A percentile compares a stretch with the other conserved stretches of the same genome.
Conservation (phyloP, 371 early-diverging fungal genomes). For the Zancudomyces culisetae region DNA sequence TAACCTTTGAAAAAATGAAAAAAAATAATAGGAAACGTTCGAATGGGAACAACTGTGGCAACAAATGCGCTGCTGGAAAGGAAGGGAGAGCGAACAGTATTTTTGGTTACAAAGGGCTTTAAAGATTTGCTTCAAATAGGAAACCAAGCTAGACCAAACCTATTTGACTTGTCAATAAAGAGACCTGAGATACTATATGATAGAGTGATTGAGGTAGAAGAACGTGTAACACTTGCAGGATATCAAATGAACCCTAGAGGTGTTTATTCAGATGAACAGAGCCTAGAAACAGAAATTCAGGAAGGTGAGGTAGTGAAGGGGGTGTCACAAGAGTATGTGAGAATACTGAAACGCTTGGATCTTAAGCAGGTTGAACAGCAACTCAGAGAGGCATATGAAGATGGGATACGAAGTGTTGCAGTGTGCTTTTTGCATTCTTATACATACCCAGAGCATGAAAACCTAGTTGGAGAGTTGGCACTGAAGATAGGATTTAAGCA, state of each 20-base stretch:
- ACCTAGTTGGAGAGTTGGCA: constrained; percentile 44
- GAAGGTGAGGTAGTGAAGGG: constrained; percentile 30
- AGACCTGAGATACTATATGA: constrained; percentile 70
- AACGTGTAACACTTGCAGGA: constrained; percentile 63
- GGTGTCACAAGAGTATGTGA: constrained; percentile 70
- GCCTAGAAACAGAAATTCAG: background rate
- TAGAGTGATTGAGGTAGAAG: constrained; percentile 70
- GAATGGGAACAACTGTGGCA: constrained; percentile 95
- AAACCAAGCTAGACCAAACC: constrained; percentile 80
- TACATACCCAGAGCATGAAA: constrained; percentile 44
- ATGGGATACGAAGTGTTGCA: constrained; percentile 68
- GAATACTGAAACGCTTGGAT: constrained; percentile 41
- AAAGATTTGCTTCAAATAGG: constrained; percentile 48
- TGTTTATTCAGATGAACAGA: constrained; percentile 15
- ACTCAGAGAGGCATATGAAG: constrained; percentile 35
- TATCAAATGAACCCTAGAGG: constrained; percentile 43
- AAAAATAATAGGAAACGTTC: constrained; percentile 47
- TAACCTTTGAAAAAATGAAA: too few relatives aligned
- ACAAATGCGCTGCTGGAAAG: constrained; percentile 85
- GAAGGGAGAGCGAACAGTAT: constrained; percentile 70
- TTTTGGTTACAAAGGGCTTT: constrained; percentile 84
- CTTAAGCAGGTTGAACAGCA: constrained; percentile 29
- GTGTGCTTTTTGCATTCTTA: constrained; percentile 85
- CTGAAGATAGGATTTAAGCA: constrained; percentile 57
- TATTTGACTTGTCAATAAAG: constrained; percentile 74